Evolutionary conservation across 176 grass and related monocot species (phyloP).

Genomic region (Poa annua): DNA sequence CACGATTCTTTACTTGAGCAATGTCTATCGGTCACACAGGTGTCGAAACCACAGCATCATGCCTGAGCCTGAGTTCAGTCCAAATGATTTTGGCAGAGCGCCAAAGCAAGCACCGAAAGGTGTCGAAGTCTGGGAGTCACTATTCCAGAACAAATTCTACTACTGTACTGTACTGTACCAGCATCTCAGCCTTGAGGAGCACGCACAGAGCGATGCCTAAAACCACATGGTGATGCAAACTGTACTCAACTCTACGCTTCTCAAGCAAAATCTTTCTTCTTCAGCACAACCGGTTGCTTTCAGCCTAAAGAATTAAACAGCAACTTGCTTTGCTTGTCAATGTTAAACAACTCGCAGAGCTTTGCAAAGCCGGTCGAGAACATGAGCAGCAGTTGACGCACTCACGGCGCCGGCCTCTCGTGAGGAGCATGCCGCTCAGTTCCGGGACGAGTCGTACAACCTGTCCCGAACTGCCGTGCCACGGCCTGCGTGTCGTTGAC

Average conservation of each 20-base stretch:
- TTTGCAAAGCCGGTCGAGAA: neutral
- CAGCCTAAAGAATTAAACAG: neutral
- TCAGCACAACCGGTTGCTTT: neutral
- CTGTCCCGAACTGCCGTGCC: conserved; percentile 42
- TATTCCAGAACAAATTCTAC: neutral
- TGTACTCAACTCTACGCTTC: neutral
- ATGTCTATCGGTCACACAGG: neutral
- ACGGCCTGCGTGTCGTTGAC: neutral
- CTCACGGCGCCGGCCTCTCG: neutral
- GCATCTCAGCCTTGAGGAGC: conserved; percentile 24
- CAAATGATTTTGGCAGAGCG: conserved; percentile 43
- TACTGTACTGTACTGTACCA: conserved; percentile 13
- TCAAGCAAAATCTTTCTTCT: neutral
- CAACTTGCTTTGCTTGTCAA: conserved; percentile 10
- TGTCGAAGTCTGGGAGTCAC: conserved; percentile 11
- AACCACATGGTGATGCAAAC: neutral
- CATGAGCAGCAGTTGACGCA: conserved; percentile 1
- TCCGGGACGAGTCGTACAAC: neutral
- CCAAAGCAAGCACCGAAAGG: conserved; percentile 36
- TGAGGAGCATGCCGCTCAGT: conserved; percentile 4
- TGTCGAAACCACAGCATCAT: conserved; percentile 3
- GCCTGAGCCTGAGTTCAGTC: neutral
- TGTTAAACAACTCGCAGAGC: conserved; percentile 15
- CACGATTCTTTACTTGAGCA: conserved; percentile 37
- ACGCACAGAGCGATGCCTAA: neutral